Conservation (phyloP, 202 grass and related monocot species). For the Digitaria exilis region DNA sequence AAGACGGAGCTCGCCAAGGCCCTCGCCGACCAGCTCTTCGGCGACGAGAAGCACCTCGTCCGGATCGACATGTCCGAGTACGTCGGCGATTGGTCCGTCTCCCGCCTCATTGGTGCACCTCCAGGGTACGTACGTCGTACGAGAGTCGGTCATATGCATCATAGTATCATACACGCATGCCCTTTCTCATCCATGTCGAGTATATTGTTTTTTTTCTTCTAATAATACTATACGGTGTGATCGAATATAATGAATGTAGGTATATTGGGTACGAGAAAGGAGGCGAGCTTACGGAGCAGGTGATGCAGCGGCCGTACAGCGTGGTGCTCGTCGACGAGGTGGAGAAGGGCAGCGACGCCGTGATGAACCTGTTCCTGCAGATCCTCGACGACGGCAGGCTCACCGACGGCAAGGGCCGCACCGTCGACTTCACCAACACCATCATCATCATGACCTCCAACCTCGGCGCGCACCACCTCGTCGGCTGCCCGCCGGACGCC, state of each 20-base stretch:
- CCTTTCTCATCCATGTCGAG: too few species aligned
- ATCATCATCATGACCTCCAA: not conserved
- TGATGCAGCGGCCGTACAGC: not conserved
- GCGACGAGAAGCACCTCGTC: conserved; percentile 53
- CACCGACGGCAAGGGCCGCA: not conserved
- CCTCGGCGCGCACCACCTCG: not conserved
- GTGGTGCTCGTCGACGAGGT: not conserved
- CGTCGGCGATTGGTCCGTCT: conserved; percentile 41
- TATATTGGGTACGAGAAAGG: not conserved
- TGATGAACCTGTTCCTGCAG: not conserved
- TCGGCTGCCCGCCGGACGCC: not conserved
- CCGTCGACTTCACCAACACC: not conserved
- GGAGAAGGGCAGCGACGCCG: not conserved
- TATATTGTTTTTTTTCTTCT: too few species aligned
- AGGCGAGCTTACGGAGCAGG: not conserved
- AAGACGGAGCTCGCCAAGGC: conserved; percentile 72
- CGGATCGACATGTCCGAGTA: conserved; percentile 72
- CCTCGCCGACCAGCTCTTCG: conserved; percentile 63
- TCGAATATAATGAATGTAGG: too few species aligned
- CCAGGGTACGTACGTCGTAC: too few species aligned
- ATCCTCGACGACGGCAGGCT: not conserved
- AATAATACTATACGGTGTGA: too few species aligned
- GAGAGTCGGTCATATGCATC: too few species aligned
- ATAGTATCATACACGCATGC: too few species aligned
- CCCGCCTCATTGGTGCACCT: conserved; percentile 48